These are phyloP conservation scores for Boechera stricta DNA, from an alignment of 345 rosid genomes.

Conservation along the genomic window DNA sequence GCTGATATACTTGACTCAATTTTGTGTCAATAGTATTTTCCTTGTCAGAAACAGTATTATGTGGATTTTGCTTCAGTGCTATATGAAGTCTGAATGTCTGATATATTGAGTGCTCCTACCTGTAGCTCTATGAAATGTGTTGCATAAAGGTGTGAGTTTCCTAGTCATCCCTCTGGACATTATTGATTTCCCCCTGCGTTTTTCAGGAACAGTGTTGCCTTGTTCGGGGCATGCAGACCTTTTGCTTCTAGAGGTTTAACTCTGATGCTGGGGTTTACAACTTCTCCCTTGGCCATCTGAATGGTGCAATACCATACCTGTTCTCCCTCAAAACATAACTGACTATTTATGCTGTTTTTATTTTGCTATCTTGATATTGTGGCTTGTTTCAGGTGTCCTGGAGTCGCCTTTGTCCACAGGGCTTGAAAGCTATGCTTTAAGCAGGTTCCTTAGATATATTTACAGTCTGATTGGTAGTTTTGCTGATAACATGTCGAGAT, in stretches of 20 bases:
- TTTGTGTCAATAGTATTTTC: not conserved
- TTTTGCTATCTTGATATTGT: constrained; percentile 32
- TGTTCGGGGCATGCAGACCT: constrained; percentile 49
- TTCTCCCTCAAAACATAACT: constrained; percentile 29
- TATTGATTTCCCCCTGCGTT: constrained; percentile 60
- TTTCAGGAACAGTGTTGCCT: constrained; percentile 63
- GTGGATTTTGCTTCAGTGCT: constrained; percentile 24
- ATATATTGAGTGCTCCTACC: constrained; percentile 15
- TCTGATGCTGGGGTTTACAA: constrained; percentile 53
- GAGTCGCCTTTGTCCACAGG: constrained; percentile 32
- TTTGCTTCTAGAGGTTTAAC: constrained; percentile 54
- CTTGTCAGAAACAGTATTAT: constrained; percentile 11
- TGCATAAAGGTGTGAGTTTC: constrained; percentile 33
- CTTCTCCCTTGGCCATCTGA: constrained; percentile 35
- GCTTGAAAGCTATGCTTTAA: constrained; percentile 35
- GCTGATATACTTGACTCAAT: too few relatives aligned
- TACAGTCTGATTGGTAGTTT: constrained; percentile 14
- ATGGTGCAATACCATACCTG: constrained; percentile 44
- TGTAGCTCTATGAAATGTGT: constrained; percentile 26
- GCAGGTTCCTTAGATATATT: constrained; percentile 33
- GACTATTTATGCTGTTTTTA: constrained; percentile 9
- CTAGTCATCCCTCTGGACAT: constrained; percentile 35
- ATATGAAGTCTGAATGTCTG: constrained; percentile 23
- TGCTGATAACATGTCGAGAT: constrained; percentile 23
- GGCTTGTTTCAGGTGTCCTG: constrained; percentile 44